Percentiles rank a stretch among this genome's conserved stretches.
Conservation (phyloP, 2,329 filamentous ascomycete species). For the Phyllosticta citriasiana region DNA sequence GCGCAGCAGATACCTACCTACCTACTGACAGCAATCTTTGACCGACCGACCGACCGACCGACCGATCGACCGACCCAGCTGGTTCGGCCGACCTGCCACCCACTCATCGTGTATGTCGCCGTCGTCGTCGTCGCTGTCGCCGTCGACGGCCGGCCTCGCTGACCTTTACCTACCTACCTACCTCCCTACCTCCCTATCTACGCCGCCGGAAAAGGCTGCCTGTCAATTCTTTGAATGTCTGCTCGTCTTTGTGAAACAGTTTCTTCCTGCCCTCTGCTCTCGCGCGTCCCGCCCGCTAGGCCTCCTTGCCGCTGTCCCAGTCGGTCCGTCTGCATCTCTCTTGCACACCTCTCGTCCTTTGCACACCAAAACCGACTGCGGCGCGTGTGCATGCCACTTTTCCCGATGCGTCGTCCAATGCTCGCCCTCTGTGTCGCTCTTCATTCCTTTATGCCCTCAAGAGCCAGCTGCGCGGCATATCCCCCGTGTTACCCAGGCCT, state of each 20-base stretch:
- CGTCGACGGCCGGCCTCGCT: no score
- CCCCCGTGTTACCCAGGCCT: constrained; percentile 1
- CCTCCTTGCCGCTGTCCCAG: not conserved
- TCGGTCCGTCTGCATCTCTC: constrained; percentile 4
- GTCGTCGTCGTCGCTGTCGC: no score
- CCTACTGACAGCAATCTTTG: constrained; percentile 1
- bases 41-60: not conserved
- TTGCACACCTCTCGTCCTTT: not conserved
- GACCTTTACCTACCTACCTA: no score
- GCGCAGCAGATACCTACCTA: not conserved
- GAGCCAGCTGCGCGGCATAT: not conserved
- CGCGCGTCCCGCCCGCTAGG: not conserved
- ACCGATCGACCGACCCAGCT: not conserved
- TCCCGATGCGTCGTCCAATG: not conserved
- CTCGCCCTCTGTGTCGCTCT: not conserved
- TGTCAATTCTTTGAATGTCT: not conserved
- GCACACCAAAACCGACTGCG: not conserved
- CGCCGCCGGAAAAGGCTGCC: no score
- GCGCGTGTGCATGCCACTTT: not conserved
- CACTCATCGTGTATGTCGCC: not conserved
- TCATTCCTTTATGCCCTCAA: constrained; percentile 6
- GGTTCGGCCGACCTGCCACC: not conserved
- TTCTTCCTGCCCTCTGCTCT: not conserved
- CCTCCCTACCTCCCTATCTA: no score
- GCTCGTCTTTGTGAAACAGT: constrained; percentile 4